phyloP scores from a whole-genome alignment of 768 basidiomycete species.

The Astraeus odoratus region DNA sequence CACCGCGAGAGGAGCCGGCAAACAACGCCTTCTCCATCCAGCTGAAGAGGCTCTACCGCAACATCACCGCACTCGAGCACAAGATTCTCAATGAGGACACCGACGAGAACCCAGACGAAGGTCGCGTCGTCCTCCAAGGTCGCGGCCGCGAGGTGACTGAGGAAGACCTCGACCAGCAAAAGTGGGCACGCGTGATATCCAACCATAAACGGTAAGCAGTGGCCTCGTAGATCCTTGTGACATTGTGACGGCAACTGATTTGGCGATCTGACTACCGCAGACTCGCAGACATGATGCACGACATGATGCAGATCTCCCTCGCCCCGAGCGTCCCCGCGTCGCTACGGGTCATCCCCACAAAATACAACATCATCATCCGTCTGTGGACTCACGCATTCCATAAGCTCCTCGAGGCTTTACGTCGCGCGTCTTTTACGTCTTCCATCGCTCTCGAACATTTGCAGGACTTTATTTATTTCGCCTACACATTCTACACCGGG shows the following conservation, averaged over 20 bases:
- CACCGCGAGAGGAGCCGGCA: conserved; percentile 43
- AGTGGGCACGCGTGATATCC: conserved; percentile 61
- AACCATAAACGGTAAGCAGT: conserved; percentile 81
- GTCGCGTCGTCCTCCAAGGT: conserved; percentile 29
- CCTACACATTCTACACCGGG: conserved; percentile 89
- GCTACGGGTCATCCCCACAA: conserved; percentile 80
- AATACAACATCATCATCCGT: conserved; percentile 92
- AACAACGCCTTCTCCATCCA: conserved; percentile 66
- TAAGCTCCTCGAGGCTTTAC: conserved; percentile 83
- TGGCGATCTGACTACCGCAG: conserved; percentile 37
- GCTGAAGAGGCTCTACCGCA: conserved; percentile 78
- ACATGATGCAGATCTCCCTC: conserved; percentile 77
- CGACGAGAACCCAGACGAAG: conserved; percentile 43
- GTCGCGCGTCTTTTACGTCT: conserved; percentile 69
- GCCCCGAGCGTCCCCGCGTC: conserved; percentile 86
- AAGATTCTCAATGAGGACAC: conserved; percentile 60
- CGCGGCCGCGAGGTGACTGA: conserved; percentile 29
- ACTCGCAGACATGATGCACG: conserved; percentile 85
- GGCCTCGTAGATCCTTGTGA: conserved; percentile 3
- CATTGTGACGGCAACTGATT: conserved; percentile 2
- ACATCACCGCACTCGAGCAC: conserved; percentile 72
- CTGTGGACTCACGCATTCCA: conserved; percentile 92
- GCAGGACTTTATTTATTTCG: conserved; percentile 91
- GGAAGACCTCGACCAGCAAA: conserved; percentile 66
- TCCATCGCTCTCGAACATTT: conserved; percentile 78